Conservation (phyloP, 2,329 filamentous ascomycete genomes). For the Pyricularia sp. region DNA sequence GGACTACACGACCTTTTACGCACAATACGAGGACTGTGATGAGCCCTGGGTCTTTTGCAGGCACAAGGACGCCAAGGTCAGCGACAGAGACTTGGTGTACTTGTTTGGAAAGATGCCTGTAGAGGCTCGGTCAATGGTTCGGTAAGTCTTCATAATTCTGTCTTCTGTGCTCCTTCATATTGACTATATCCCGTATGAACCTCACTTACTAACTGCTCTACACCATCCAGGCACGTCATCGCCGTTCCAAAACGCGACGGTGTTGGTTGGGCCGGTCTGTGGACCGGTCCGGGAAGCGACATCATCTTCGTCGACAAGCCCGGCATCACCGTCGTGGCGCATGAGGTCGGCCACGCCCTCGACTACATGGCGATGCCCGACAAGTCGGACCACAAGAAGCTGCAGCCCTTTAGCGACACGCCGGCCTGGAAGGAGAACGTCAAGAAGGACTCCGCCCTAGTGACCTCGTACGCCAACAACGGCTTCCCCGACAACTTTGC, state of each 20-base stretch:
- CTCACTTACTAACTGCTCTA: not conserved
- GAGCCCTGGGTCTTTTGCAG: slow-evolving; percentile 3
- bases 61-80: not conserved
- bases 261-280: slow-evolving; percentile 2
- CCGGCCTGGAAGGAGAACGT: not conserved
- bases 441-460: not conserved
- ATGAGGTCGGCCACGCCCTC: slow-evolving; percentile 2
- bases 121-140: not conserved
- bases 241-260: not conserved
- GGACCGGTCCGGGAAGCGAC: slow-evolving; percentile 1
- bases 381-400: not conserved
- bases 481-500: slow-evolving; percentile 3
- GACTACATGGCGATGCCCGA: not conserved
- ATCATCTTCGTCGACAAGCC: slow-evolving; percentile 3
- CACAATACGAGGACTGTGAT: not conserved
- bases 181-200: not conserved
- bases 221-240: not conserved
- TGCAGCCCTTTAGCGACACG: not conserved
- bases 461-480: not conserved
- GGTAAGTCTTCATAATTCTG: not conserved
- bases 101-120: slow-evolving; percentile 2
- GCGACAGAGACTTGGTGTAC: not conserved
- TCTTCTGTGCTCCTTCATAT: not conserved
- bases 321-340: not conserved
- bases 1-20: not conserved